Evolutionary conservation across 2,329 filamentous ascomycete species (phyloP), one percentile per base, ranked within the genome.

Genomic region (Phyllosticta citriasiana): DNA sequence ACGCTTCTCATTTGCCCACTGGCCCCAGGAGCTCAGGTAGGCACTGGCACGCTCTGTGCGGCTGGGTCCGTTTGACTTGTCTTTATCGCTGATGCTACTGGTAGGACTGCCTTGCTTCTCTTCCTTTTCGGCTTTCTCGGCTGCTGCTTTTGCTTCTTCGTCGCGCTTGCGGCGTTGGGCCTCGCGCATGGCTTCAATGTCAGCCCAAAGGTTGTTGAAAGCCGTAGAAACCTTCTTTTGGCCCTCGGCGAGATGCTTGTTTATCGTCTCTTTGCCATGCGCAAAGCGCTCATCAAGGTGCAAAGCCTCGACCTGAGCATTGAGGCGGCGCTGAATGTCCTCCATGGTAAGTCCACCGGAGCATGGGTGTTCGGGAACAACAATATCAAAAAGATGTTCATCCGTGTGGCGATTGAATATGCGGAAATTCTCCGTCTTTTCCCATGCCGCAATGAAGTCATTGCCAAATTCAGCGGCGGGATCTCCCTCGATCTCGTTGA

Each of bases 311-410:
- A 99, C 89, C 75, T 97, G 94, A 66, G 70, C 72, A 25, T 62
- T 59, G 35, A 99, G 82, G 25, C 94, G 84, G 57, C 94, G 84
- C 72, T 97, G 93, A 12, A 99, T 88, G 72, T 99, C 94, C 66
- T 97, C 94, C 64, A 99, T 91, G 1, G 88, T 92, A 22, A 99
- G 80, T 0, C 91, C 93, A 26, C 94, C 94, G 0, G 92, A 92
- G 72, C 90, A 97, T 3, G 94, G 94, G 73, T 99, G 94, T 64
- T 87, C 87, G 1, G 94, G 94, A 70, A 96, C 91, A 14, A 95
- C 88, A 65, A 99, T 90, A 66, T 96, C 93, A 70, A 97, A 99
- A 16, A 99, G 82, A 69, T 96, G 88, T 16, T 87, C 86, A 70
- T 97, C 92, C 2, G 78, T 81, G 61, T 74, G 77, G 27, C 82